Base-by-base conservation (phyloP, 805 yeast species). In the Candida michaelii region DNA sequence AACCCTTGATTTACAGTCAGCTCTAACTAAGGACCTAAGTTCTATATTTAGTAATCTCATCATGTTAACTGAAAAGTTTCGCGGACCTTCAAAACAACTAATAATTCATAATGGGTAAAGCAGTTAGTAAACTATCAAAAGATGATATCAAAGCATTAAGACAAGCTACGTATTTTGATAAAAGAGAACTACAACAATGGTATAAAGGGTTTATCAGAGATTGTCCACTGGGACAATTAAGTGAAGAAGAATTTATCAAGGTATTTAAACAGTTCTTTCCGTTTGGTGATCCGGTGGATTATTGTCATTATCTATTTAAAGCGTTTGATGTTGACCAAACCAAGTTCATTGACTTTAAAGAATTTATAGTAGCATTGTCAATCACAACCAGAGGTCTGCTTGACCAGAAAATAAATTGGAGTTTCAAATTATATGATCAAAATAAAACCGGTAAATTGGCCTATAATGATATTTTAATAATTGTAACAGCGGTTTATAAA, bases 201-300 rank as follows among this genome's bases (percentile, higher is more conserved):
- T 91, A 91, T 60, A 91, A 91, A 60, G 98, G 98, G 2, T 93
- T 93, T 55, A 71, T 85, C 31, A 76, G 97, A 58, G 99, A 93
- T 62, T 91, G 97, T 60, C 97, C 97, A 1, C 74, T 80, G 25
- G 98, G 98, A 1, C 90, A 84, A 59, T 71, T 93, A 19, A 80
- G 89, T 2, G 85, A 83, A 55, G 87, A 84, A 36, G 98, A 93
- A 58, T 89, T 93, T 62, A 81, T 85, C 51, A 88, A 87, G 62
- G 90, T 93, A 14, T 95, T 90, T 69, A 88, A 88, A 60, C 98
- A 93, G 58, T 93, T 91, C 63, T 93, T 93, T 73, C 99, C 99
- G 14, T 93, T 93, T 70, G 99, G 99, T 0, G 96, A 91, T 56
- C 97, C 99, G 1, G 79, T 85, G 3, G 91, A 89, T 45, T 93